phyloP scores from a whole-genome alignment of 169 alveolate genomes.

The Cryptosporidium bovis region DNA sequence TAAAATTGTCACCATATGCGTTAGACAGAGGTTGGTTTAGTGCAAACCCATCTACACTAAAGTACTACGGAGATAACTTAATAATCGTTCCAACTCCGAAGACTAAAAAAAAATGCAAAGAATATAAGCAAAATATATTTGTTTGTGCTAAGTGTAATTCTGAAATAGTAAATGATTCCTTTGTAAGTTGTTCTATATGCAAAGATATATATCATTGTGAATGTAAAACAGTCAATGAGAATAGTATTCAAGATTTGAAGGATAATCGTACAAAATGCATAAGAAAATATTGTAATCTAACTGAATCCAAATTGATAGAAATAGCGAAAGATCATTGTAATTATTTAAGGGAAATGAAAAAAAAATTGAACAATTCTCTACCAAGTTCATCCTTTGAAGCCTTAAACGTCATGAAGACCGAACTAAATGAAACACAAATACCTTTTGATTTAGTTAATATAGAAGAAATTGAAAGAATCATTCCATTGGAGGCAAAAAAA shows the following conservation, averaged over 20 bases:
- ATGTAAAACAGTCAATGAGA: conserved; percentile 4
- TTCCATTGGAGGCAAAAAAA: conserved; percentile 31
- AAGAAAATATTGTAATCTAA: background rate
- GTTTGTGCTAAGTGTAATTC: conserved; percentile 26
- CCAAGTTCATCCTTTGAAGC: background rate
- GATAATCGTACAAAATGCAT: conserved; percentile 7
- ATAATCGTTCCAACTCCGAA: background rate
- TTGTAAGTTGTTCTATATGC: conserved; percentile 1
- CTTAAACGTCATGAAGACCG: background rate
- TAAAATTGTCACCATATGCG: conserved; percentile 69
- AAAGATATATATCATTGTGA: conserved; percentile 6
- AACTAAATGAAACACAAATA: conserved; percentile 1
- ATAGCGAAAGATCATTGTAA: conserved; percentile 22
- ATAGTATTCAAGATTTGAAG: conserved; percentile 34
- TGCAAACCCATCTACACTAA: conserved; percentile 61
- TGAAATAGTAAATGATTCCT: background rate
- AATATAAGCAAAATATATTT: background rate
- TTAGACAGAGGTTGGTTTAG: conserved; percentile 74
- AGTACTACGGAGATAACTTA: conserved; percentile 13
- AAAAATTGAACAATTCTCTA: background rate
- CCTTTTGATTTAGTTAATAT: conserved; percentile 50
- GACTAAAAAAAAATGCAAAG: background rate
- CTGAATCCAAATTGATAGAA: conserved; percentile 3
- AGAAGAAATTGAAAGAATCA: conserved; percentile 37
- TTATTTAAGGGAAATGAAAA: conserved; percentile 26